Evolutionary conservation across 2,329 filamentous ascomycete genomes (phyloP).

Genomic region (Furcasterigmium sp.): DNA sequence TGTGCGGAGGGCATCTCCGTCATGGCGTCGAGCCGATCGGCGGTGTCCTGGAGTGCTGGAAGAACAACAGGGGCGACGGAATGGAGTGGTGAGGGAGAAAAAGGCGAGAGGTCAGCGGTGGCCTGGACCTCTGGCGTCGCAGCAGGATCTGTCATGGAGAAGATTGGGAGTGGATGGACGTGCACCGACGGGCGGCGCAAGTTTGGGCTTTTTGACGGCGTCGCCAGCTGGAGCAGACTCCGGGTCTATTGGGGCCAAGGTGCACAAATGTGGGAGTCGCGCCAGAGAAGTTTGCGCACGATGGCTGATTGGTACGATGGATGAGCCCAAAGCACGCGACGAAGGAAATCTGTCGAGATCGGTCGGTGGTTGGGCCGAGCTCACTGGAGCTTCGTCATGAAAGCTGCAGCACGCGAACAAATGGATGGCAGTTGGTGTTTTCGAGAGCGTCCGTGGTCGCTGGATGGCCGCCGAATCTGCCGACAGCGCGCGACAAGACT

Average conservation of each 20-base stretch:
- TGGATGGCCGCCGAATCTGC: neutral
- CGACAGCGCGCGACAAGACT: too few species aligned
- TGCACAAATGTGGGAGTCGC: neutral
- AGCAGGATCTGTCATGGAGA: neutral
- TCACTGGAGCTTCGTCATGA: neutral
- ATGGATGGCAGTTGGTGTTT: neutral
- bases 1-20: conserved; percentile 9
- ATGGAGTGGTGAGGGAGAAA: conserved; percentile 45
- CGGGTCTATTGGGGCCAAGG: neutral
- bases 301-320: neutral
- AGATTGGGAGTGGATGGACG: neutral
- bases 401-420: neutral
- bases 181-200: neutral
- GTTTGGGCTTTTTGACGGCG: neutral
- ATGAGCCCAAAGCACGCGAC: neutral
- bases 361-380: neutral
- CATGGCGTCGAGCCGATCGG: conserved; percentile 44
- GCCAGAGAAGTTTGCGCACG: neutral
- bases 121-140: conserved; percentile 38
- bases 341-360: too few species aligned
- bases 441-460: neutral
- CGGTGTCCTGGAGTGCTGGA: conserved; percentile 46
- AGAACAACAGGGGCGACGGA: conserved; percentile 40
- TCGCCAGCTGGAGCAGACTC: neutral
- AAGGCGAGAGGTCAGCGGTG: conserved; percentile 45